A percentile compares a stretch with the other conserved stretches of the same genome.
These are phyloP conservation scores for Coemansia sp. DNA, from an alignment of 192 early-diverging fungal genomes.

Conservation along the genomic window DNA sequence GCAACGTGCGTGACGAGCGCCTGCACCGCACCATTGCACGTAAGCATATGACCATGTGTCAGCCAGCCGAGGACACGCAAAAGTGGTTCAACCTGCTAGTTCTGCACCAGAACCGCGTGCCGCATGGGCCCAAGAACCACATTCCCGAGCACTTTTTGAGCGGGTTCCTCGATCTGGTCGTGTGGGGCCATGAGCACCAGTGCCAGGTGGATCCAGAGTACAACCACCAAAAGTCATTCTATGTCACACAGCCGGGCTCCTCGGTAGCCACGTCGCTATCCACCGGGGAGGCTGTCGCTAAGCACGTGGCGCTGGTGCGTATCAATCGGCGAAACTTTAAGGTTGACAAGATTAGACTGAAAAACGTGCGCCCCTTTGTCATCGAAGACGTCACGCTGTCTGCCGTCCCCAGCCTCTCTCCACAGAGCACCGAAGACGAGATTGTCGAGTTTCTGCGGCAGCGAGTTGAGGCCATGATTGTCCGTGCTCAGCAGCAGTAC, in stretches of 20 bases:
- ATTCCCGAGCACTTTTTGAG: slow-evolving; percentile 86
- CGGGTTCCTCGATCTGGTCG: slow-evolving; percentile 73
- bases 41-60: slow-evolving; percentile 67
- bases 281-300: slow-evolving; percentile 75
- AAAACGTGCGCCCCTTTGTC: slow-evolving; percentile 83
- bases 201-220: slow-evolving; percentile 75
- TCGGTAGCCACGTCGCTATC: slow-evolving; percentile 86
- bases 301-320: slow-evolving; percentile 58
- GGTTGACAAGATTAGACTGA: slow-evolving; percentile 69
- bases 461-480: slow-evolving; percentile 56
- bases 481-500: slow-evolving; percentile 63
- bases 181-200: slow-evolving; percentile 99
- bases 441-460: slow-evolving; percentile 57
- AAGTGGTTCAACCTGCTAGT: slow-evolving; percentile 91
- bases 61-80: slow-evolving; percentile 61
- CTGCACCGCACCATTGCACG: slow-evolving; percentile 72
- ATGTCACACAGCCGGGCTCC: slow-evolving; percentile 88
- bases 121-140: slow-evolving; percentile 77
- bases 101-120: slow-evolving; percentile 87
- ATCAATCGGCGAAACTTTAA: slow-evolving; percentile 67
- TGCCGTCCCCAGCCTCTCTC: slow-evolving; percentile 46
- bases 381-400: slow-evolving; percentile 67
- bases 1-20: slow-evolving; percentile 89
- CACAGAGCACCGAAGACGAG: slow-evolving; percentile 52
- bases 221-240: slow-evolving; percentile 63